phyloP scores from a whole-genome alignment of 495 filamentous ascomycete genomes.

The Penicillium herquei region DNA sequence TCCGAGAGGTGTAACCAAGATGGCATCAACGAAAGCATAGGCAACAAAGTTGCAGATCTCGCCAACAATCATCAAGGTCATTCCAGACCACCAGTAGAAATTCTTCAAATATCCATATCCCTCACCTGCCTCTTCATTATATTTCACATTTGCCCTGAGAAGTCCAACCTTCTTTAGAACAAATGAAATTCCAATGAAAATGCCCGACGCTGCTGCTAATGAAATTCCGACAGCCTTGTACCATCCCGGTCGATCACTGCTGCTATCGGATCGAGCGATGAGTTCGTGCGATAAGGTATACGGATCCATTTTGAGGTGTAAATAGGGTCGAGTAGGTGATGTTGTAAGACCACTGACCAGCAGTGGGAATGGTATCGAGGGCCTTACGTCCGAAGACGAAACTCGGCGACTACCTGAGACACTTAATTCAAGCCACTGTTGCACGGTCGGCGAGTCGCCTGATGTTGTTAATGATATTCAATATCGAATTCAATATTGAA shows the following conservation, averaged over 20 bases:
- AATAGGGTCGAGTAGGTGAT: background rate
- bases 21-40: constrained; percentile 96
- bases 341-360: constrained; percentile 19
- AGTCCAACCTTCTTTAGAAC: constrained; percentile 93
- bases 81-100: constrained; percentile 90
- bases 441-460: constrained; percentile 9
- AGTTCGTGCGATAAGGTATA: constrained; percentile 40
- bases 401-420: constrained; percentile 29
- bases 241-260: constrained; percentile 48
- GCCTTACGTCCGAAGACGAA: constrained; percentile 27
- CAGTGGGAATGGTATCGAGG: constrained; percentile 18
- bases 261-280: constrained; percentile 43
- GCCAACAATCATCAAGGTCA: constrained; percentile 96
- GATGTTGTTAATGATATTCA: background rate
- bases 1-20: constrained; percentile 90
- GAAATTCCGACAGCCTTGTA: constrained; percentile 90
- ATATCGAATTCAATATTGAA: background rate
- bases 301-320: constrained; percentile 45
- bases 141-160: constrained; percentile 91
- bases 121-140: constrained; percentile 93
- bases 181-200: constrained; percentile 95
- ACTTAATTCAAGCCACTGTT: constrained; percentile 23
- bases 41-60: constrained; percentile 98
- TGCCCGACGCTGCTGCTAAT: constrained; percentile 81
- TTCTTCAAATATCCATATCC: constrained; percentile 99